Evolutionary conservation across 495 filamentous ascomycete species (phyloP).

Genomic region (Aspergillus saccharolyticus): DNA sequence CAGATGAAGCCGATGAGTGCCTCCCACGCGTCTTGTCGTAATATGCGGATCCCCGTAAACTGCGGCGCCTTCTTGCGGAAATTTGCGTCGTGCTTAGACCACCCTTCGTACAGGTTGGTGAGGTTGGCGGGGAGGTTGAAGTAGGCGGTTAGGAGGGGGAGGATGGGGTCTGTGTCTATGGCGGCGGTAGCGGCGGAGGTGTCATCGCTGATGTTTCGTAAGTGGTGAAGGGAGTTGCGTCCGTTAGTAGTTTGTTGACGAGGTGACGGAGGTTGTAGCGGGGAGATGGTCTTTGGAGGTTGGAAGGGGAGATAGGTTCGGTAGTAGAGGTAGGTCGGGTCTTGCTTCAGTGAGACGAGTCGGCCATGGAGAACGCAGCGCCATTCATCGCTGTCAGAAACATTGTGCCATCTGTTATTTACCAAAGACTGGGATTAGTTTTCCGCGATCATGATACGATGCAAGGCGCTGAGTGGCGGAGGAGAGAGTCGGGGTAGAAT

Average conservation of each 20-base stretch:
- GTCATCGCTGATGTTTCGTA: not conserved
- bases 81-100: constrained; percentile 80
- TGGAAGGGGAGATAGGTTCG: constrained; percentile 53
- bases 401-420: constrained; percentile 73
- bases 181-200: constrained; percentile 19
- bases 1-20: constrained; percentile 92
- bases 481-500: not conserved
- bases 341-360: constrained; percentile 79
- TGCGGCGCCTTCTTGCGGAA: constrained; percentile 83
- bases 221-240: not conserved
- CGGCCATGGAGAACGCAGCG: constrained; percentile 82
- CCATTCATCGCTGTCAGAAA: constrained; percentile 73
- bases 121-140: constrained; percentile 76
- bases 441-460: not conserved
- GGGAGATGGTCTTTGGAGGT: not conserved
- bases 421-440: not conserved
- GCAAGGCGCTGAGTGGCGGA: not conserved
- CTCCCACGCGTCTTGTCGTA: constrained; percentile 96
- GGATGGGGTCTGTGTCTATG: constrained; percentile 54
- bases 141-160: constrained; percentile 67
- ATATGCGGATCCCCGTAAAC: constrained; percentile 89
- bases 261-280: constrained; percentile 21
- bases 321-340: constrained; percentile 75
- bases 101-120: constrained; percentile 72
- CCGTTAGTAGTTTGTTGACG: constrained; percentile 1